Evolutionary conservation across 805 yeast species (phyloP).

Genomic region (Candida railenensis): DNA sequence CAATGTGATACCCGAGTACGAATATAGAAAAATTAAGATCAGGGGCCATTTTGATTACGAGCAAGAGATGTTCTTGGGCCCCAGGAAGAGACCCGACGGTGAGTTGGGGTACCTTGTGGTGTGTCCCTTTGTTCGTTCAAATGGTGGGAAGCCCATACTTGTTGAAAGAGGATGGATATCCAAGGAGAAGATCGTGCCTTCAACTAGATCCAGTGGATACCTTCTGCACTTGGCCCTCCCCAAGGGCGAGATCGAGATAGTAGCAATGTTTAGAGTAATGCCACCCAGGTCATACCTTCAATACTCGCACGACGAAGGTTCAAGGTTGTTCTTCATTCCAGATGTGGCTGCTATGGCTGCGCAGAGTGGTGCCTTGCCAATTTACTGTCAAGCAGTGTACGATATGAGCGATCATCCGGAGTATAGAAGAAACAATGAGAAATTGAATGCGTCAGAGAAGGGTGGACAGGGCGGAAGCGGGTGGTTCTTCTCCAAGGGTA

Average conservation of each 20-base stretch:
- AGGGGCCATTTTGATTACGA: slow-evolving; percentile 80
- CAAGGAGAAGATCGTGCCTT: slow-evolving; percentile 62
- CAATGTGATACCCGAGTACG: slow-evolving; percentile 68
- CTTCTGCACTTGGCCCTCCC: slow-evolving; percentile 74
- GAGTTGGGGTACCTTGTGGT: slow-evolving; percentile 74
- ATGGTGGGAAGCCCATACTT: slow-evolving; percentile 74
- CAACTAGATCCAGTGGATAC: slow-evolving; percentile 41
- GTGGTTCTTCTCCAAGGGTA: slow-evolving; percentile 18
- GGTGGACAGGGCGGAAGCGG: not conserved
- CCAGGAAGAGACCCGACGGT: slow-evolving; percentile 62
- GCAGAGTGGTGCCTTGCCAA: slow-evolving; percentile 63
- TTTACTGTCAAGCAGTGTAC: slow-evolving; percentile 73
- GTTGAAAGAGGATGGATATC: slow-evolving; percentile 92
- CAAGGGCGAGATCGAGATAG: slow-evolving; percentile 65
- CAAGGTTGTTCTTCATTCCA: slow-evolving; percentile 72
- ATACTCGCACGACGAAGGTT: slow-evolving; percentile 64
- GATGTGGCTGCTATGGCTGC: slow-evolving; percentile 81
- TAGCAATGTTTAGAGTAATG: slow-evolving; percentile 71
- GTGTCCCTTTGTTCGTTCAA: slow-evolving; percentile 76
- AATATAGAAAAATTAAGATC: slow-evolving; percentile 74
- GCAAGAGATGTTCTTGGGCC: slow-evolving; percentile 90
- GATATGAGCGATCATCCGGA: slow-evolving; percentile 67
- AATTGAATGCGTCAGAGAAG: not conserved
- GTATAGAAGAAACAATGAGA: slow-evolving; percentile 23
- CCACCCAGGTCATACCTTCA: slow-evolving; percentile 62